phyloP scores from a whole-genome alignment of 768 basidiomycete species.

The Phylloporus sp. region DNA sequence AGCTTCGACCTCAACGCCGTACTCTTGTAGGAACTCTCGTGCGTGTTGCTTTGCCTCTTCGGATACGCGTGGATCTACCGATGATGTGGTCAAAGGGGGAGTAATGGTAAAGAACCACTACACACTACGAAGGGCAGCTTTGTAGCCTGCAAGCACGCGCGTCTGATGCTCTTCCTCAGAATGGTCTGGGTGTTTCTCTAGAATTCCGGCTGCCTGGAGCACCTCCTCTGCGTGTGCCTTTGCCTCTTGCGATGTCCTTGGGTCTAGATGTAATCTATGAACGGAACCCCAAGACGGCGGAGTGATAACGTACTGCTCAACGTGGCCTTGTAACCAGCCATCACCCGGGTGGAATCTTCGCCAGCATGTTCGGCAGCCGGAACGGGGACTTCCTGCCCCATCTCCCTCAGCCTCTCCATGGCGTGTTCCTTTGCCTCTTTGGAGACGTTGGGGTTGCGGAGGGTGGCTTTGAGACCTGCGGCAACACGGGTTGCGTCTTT shows the following conservation, averaged over 20 bases:
- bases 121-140: conserved; percentile 51
- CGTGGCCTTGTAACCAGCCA: conserved; percentile 51
- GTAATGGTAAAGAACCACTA: background rate
- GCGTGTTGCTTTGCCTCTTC: conserved; percentile 49
- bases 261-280: conserved; percentile 31
- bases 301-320: conserved; percentile 34
- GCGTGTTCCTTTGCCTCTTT: conserved; percentile 52
- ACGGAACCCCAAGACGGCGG: background rate
- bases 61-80: conserved; percentile 44
- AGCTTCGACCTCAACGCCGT: conserved; percentile 16
- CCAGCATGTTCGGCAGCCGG: conserved; percentile 2
- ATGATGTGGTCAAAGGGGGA: background rate
- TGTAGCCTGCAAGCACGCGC: conserved; percentile 53
- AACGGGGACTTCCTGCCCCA: conserved; percentile 24
- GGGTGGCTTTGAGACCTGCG: conserved; percentile 55
- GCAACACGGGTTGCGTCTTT: conserved; percentile 48
- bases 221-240: conserved; percentile 55
- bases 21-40: conserved; percentile 34
- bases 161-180: conserved; percentile 39
- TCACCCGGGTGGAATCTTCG: conserved; percentile 14
- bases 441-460: conserved; percentile 56
- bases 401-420: conserved; percentile 39
- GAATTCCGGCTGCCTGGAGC: conserved; percentile 42
- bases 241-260: conserved; percentile 44
- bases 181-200: conserved; percentile 27